phyloP scores from a whole-genome alignment of 2,329 filamentous ascomycete species.

The Exophiala sideris region DNA sequence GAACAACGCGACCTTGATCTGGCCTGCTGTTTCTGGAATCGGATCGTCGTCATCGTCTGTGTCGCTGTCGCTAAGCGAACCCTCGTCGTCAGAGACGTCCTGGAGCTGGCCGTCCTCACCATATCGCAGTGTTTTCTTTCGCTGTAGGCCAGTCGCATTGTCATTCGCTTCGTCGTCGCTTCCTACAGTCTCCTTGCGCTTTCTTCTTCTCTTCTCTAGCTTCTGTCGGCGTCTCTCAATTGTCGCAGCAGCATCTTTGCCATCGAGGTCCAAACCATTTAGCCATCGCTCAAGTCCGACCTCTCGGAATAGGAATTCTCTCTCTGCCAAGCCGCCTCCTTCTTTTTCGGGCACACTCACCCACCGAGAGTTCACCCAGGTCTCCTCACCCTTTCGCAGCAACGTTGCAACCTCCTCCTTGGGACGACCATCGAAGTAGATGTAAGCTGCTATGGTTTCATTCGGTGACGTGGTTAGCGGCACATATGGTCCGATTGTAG shows the following conservation, averaged over 20 bases:
- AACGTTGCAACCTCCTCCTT: constrained; percentile 98
- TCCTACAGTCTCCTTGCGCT: constrained; percentile 59
- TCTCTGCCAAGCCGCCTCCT: constrained; percentile 89
- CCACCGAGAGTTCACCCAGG: constrained; percentile 98
- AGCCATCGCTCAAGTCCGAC: constrained; percentile 95
- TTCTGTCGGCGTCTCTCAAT: constrained; percentile 61
- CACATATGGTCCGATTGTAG: constrained; percentile 76
- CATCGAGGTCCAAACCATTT: constrained; percentile 91
- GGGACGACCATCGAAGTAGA: constrained; percentile 92
- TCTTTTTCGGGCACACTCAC: constrained; percentile 89
- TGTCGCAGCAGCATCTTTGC: constrained; percentile 77
- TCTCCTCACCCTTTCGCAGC: constrained; percentile 88
- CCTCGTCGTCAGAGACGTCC: constrained; percentile 66
- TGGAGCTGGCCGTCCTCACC: constrained; percentile 74
- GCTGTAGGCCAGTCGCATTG: constrained; percentile 22
- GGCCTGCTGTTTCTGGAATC: constrained; percentile 83
- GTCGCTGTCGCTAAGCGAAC: constrained; percentile 61
- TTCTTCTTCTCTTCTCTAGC: constrained; percentile 82
- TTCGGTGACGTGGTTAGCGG: constrained; percentile 89
- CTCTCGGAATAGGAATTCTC: constrained; percentile 95
- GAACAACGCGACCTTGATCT: constrained; percentile 98
- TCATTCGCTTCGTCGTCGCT: constrained; percentile 35
- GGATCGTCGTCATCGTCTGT: constrained; percentile 76
- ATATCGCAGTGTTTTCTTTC: constrained; percentile 69
- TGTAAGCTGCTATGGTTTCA: constrained; percentile 97